Conservation (phyloP, 305 asterid species). For the Solanum hybrid region DNA sequence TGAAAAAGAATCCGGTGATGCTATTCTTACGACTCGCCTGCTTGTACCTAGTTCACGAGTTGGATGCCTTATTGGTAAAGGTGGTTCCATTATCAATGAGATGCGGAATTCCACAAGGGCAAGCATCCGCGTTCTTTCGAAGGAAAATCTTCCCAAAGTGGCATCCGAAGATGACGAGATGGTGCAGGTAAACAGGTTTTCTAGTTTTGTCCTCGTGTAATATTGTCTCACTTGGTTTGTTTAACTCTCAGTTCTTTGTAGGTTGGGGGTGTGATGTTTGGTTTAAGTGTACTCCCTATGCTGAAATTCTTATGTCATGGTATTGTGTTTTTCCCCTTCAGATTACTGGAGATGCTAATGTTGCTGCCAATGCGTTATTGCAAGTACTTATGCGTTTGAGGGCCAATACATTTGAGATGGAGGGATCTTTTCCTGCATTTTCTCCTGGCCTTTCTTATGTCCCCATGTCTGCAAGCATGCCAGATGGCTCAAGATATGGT, state of each 20-base stretch:
- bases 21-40: slow-evolving; percentile 57
- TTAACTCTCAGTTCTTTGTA: neutral
- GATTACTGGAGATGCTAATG: slow-evolving; percentile 66
- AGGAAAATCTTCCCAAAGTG: slow-evolving; percentile 75
- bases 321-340: slow-evolving; percentile 10
- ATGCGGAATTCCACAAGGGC: slow-evolving; percentile 75
- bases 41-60: slow-evolving; percentile 62
- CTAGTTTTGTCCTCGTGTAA: neutral
- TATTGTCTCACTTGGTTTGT: neutral
- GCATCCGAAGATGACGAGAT: slow-evolving; percentile 80
- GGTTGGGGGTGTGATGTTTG: neutral
- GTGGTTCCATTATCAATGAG: slow-evolving; percentile 73
- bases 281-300: neutral
- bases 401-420: slow-evolving; percentile 51
- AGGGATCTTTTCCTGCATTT: slow-evolving; percentile 33
- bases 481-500: slow-evolving; percentile 38
- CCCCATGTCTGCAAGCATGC: slow-evolving; percentile 26
- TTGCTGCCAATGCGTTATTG: slow-evolving; percentile 54
- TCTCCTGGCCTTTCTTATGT: slow-evolving; percentile 25
- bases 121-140: slow-evolving; percentile 60
- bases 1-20: slow-evolving; percentile 53
- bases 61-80: slow-evolving; percentile 90
- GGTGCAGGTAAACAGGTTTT: slow-evolving; percentile 62
- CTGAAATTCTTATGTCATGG: neutral
- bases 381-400: slow-evolving; percentile 67